Base-by-base conservation (phyloP, 495 filamentous ascomycete species). In the Friedmanniomyces simplex region DNA sequence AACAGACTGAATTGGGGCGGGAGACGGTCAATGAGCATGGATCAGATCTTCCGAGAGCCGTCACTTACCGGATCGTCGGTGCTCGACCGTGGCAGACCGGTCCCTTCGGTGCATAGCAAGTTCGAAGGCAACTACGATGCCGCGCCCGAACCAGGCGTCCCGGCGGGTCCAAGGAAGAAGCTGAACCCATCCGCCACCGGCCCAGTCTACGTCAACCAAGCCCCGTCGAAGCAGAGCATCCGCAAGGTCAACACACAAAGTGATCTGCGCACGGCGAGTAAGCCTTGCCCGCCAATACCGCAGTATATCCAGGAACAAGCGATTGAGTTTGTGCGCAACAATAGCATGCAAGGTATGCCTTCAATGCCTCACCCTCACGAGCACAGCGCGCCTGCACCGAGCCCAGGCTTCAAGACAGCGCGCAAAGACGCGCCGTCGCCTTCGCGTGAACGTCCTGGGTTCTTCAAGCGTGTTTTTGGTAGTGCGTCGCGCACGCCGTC, bases 401-500 rank as follows among this genome's bases (percentile, higher is more conserved):
- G 54, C 25, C 28, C 54, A 2, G 46, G 46, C 24, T 57, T 50
- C 54, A 57, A 39, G 43, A 58, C 22, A 24, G 12, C 45, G 5
- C 43, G 43, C 34, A 54, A 61, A 50, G 65, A 67, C 68, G 41
- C 69, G 62, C 70, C 78, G 0, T 78, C 79, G 26, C 77, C 76
- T 10, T 77, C 76, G 13, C 89, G 84, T 66, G 87, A 91, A 55
- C 82, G 83, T 24, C 88, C 79, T 14, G 89, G 93, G 24, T 98
- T 98, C 72, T 96, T 96, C 74, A 82, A 87, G 55, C 82, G 91
- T 59, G 86, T 97, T 13, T 96, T 97, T 70, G 87, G 84, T 20
- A 32, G 32, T 20, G 34, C 32, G 1, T 54, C 50, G 5, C 50
- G 57, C 11, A 60, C 28, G 7, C 14, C 51, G 11, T 48, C 39